A percentile compares a stretch with the other conserved stretches of the same genome.
Conservation (phyloP, 2,329 filamentous ascomycete species). For the Xylaria sp. region DNA sequence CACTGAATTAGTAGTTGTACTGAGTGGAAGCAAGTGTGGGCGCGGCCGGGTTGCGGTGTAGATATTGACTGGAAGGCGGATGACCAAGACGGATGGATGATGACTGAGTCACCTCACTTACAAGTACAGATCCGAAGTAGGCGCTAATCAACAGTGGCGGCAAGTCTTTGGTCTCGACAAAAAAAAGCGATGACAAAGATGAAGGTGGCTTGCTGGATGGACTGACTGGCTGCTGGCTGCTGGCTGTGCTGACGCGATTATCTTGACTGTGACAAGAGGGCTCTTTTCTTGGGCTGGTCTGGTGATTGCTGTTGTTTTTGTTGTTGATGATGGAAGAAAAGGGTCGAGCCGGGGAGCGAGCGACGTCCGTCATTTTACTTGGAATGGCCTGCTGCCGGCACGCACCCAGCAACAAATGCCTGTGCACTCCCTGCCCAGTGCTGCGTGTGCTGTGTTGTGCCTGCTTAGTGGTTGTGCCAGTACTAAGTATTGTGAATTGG, state of each 20-base stretch:
- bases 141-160: constrained; percentile 42
- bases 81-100: constrained; percentile 3
- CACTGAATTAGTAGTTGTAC: constrained; percentile 47
- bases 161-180: constrained; percentile 46
- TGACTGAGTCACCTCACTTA: constrained; percentile 49
- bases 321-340: constrained; percentile 61
- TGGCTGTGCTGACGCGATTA: constrained; percentile 67
- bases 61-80: constrained; percentile 2
- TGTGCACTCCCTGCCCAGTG: neutral
- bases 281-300: constrained; percentile 59
- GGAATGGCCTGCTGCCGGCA: constrained; percentile 18
- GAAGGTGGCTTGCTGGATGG: constrained; percentile 45
- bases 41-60: constrained; percentile 17
- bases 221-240: constrained; percentile 32
- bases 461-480: constrained; percentile 32
- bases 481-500: constrained; percentile 9
- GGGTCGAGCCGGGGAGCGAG: constrained; percentile 52
- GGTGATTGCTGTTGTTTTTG: constrained; percentile 51
- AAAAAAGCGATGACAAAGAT: constrained; percentile 49
- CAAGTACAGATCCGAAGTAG: constrained; percentile 52
- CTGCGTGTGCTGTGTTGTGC: constrained; percentile 33
- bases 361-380: constrained; percentile 48
- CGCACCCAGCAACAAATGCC: constrained; percentile 6
- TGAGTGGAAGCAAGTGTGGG: constrained; percentile 5
- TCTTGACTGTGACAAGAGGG: constrained; percentile 69